Conservation (phyloP, 805 yeast genomes). For the Saturnispora dispora region DNA sequence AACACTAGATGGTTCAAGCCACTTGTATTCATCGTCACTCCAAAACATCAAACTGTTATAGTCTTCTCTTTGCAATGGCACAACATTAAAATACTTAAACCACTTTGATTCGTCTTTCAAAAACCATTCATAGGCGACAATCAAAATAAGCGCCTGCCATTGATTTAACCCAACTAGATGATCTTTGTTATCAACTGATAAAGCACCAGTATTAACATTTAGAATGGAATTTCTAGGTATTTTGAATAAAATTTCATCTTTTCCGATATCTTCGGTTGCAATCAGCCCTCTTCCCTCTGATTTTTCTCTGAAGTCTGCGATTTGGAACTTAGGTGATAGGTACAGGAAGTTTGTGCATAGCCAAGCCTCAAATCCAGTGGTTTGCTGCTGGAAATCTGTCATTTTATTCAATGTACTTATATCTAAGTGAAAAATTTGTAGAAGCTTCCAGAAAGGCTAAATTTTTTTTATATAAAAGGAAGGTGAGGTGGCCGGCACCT, state of each 20-base stretch:
- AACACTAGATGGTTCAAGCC: constrained; percentile 62
- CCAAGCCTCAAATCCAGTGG: constrained; percentile 39
- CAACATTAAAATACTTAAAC: constrained; percentile 59
- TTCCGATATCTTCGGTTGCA: constrained; percentile 50
- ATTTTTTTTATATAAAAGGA: neutral
- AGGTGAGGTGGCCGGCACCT: neutral
- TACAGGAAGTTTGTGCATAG: constrained; percentile 31
- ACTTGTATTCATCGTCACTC: constrained; percentile 49
- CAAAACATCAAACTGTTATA: constrained; percentile 76
- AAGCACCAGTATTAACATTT: constrained; percentile 48
- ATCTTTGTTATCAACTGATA: constrained; percentile 28
- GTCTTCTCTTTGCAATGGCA: constrained; percentile 39
- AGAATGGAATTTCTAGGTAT: constrained; percentile 55
- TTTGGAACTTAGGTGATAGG: constrained; percentile 46
- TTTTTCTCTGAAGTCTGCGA: constrained; percentile 49
- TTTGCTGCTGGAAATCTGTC: constrained; percentile 20
- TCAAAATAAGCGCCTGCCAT: constrained; percentile 73
- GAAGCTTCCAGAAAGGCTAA: constrained; percentile 1
- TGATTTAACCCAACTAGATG: constrained; percentile 39
- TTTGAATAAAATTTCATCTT: constrained; percentile 58
- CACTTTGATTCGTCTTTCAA: constrained; percentile 45
- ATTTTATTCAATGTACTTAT: neutral
- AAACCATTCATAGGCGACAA: constrained; percentile 53
- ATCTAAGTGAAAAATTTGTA: neutral
- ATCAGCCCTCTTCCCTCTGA: constrained; percentile 74